phyloP scores from a whole-genome alignment of 768 basidiomycete genomes.

The Collybia sordida region DNA sequence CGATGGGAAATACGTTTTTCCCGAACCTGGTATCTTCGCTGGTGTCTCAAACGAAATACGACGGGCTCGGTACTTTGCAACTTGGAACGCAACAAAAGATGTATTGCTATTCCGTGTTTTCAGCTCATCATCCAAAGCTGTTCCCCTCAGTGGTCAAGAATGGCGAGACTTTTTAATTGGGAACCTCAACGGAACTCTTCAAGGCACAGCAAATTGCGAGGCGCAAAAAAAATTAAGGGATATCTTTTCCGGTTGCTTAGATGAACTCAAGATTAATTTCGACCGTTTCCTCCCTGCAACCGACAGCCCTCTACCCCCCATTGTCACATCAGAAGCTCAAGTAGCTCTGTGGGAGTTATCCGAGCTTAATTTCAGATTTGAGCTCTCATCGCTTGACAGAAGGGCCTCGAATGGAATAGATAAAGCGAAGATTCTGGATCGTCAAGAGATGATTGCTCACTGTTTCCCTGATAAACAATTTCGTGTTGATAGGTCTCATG shows the following conservation, averaged over 20 bases:
- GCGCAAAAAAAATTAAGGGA: neutral
- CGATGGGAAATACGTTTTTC: neutral
- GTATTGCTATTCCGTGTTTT: neutral
- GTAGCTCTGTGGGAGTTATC: neutral
- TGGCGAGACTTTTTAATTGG: neutral
- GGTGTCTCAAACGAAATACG: neutral
- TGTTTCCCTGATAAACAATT: neutral
- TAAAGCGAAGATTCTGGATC: neutral
- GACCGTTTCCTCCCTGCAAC: no score
- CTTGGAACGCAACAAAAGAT: neutral
- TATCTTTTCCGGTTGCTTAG: neutral
- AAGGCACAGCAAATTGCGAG: neutral
- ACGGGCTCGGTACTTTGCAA: neutral
- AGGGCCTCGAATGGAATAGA: neutral
- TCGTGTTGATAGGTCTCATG: neutral
- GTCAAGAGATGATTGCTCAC: neutral
- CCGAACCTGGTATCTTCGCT: neutral
- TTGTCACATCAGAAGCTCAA: neutral
- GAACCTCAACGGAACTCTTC: slow-evolving; percentile 1
- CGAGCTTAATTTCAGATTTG: neutral
- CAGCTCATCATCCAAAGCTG: neutral
- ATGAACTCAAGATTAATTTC: neutral
- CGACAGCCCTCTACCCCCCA: no score
- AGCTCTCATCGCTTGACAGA: neutral
- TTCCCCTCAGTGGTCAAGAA: neutral